Base-by-base conservation (phyloP, 202 grass and related monocot species). In the Elaeis oleifera region DNA sequence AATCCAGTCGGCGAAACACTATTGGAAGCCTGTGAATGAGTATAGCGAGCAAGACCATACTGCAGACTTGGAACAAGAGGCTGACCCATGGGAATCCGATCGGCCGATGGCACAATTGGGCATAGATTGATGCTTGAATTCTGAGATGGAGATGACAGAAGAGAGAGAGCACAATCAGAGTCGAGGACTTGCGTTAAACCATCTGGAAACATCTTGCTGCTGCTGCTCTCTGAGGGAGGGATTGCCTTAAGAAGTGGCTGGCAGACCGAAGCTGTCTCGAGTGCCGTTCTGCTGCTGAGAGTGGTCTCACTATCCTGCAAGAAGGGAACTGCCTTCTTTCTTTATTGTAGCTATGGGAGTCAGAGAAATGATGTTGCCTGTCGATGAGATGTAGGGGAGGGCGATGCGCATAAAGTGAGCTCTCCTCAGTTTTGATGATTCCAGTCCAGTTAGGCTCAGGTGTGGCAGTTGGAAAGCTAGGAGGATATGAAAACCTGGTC, bases 121-220 rank as follows among this genome's bases (percentile, higher is more conserved):
- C 49, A 3, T 8, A 51, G 48, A 21, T 66, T 25, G 63, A 28
- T 21, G 21, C 16, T 4, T 21, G 61, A 11, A 49, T 71, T 81
- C n/a, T 64, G 73, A 50, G 73, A 55, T 18, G 74, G 81, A 58
- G 58, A 74, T 89, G 85, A 89, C 85, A 89, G 85, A 89, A 84
- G 85, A 87, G 84, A 87, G 84, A 83, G 84, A 87, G 79, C 84
- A 87, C 84, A 83, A 64, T 69, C 69, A 7, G 61, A 66, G 49
- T 67, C 71, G 28, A 60, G 58, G 53, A 60, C 58, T 32, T 75
- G 71, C 25, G 59, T 31, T 60, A 80, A 75, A 21, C 68, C 57
- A 22, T 70, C 76, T 63, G 76, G 59, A 6, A 78, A 80, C 68
- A 72, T 62, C 59, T 72, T 64, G 71, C 57, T 70, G 39, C 74